These are phyloP conservation scores for Vigna unguiculata DNA, from an alignment of 306 rosid species.

Conservation along the genomic window DNA sequence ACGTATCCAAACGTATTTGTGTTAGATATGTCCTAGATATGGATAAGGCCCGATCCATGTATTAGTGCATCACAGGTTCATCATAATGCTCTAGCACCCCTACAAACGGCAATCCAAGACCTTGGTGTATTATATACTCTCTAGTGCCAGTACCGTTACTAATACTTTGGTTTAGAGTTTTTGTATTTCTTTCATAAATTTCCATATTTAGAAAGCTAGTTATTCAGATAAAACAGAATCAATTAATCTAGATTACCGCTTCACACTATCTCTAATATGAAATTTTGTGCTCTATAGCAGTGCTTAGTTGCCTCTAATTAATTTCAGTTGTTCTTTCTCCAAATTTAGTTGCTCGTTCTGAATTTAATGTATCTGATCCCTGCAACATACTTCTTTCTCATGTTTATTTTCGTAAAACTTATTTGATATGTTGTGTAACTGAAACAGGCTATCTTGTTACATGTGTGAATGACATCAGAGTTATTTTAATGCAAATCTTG, in stretches of 20 bases:
- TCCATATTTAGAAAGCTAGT: conserved; percentile 23
- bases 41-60: too few species aligned
- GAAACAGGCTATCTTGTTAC: conserved; percentile 77
- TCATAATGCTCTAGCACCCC: conserved; percentile 22
- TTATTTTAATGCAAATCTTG: conserved; percentile 54
- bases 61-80: not conserved
- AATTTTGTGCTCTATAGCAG: conserved; percentile 24
- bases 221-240: conserved; percentile 27
- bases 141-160: conserved; percentile 27
- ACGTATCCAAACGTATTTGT: too few species aligned
- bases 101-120: conserved; percentile 13
- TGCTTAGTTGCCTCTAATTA: conserved; percentile 28
- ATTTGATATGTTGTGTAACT: conserved; percentile 44
- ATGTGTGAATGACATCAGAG: conserved; percentile 73
- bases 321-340: conserved; percentile 25
- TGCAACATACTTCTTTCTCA: conserved; percentile 21
- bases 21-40: too few species aligned
- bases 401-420: conserved; percentile 27
- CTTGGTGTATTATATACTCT: conserved; percentile 9
- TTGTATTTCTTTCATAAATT: conserved; percentile 17
- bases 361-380: conserved; percentile 27
- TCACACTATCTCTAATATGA: conserved; percentile 15
- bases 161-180: conserved; percentile 29
- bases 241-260: conserved; percentile 14
- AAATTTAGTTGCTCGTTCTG: conserved; percentile 25